These are phyloP conservation scores for Gonium pectorale DNA, from an alignment of 139 green algal species.

Conservation along the genomic window DNA sequence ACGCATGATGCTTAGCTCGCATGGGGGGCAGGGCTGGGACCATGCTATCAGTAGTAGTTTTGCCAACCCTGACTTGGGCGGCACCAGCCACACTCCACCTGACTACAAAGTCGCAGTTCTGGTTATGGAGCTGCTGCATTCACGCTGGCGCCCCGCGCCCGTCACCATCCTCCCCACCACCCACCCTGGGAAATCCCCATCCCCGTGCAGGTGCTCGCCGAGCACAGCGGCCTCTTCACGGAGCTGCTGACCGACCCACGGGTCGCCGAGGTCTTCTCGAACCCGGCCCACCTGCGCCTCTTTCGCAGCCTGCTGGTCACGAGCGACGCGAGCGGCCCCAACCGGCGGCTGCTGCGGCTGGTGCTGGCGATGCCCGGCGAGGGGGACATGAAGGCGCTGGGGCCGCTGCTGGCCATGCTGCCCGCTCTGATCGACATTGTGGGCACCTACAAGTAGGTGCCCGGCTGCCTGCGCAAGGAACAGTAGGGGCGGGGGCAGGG, in stretches of 20 bases:
- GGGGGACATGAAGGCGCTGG: conserved; percentile 41
- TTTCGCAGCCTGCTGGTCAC: conserved; percentile 47
- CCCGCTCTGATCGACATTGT: conserved; percentile 45
- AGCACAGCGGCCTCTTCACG: conserved; percentile 33
- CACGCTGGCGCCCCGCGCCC: no score
- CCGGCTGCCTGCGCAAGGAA: no score
- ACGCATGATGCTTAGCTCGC: no score
- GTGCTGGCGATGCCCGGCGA: conserved; percentile 42
- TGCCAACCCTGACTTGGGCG: no score
- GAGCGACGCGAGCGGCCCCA: conserved; percentile 12
- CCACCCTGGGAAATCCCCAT: background rate
- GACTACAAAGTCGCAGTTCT: no score
- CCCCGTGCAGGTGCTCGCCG: conserved; percentile 3
- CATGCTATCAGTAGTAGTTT: no score
- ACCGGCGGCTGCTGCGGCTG: conserved; percentile 51
- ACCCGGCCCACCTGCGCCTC: background rate
- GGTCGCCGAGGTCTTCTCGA: background rate
- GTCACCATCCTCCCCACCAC: no score
- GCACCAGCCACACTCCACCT: no score
- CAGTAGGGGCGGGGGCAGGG: no score
- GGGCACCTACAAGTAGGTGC: conserved; percentile 32
- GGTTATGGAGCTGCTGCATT: no score
- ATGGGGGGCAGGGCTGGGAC: no score
- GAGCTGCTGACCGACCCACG: conserved; percentile 20
- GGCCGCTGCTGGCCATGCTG: conserved; percentile 41